These are phyloP conservation scores for Tricholoma terreum DNA, from an alignment of 768 basidiomycete genomes.

Conservation along the genomic window DNA sequence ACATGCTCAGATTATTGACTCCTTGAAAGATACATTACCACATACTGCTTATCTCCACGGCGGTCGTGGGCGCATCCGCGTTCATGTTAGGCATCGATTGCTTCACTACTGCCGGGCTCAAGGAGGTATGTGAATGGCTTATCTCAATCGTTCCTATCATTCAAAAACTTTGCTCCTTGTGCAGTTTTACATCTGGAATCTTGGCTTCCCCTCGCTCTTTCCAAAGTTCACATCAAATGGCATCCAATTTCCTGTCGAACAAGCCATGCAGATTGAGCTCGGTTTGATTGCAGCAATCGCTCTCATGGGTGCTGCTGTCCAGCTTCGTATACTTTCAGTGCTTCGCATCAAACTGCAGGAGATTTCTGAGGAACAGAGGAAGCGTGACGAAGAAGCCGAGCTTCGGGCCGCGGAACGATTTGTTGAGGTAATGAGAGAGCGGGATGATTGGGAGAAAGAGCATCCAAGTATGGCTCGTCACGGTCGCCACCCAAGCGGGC, in stretches of 20 bases:
- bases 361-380: slow-evolving; percentile 70
- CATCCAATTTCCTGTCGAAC: slow-evolving; percentile 79
- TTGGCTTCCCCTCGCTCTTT: slow-evolving; percentile 81
- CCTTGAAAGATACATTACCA: slow-evolving; percentile 70
- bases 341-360: slow-evolving; percentile 78
- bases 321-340: slow-evolving; percentile 79
- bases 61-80: slow-evolving; percentile 85
- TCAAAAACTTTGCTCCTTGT: slow-evolving; percentile 8
- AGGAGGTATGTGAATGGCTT: slow-evolving; percentile 61
- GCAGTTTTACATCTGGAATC: slow-evolving; percentile 94
- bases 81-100: slow-evolving; percentile 94
- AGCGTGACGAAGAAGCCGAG: slow-evolving; percentile 74
- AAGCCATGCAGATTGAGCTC: slow-evolving; percentile 91
- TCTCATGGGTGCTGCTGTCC: slow-evolving; percentile 86
- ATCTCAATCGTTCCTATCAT: slow-evolving; percentile 12
- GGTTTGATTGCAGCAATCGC: slow-evolving; percentile 83
- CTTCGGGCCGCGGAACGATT: slow-evolving; percentile 69
- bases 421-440: slow-evolving; percentile 61
- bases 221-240: slow-evolving; percentile 66
- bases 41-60: slow-evolving; percentile 80
- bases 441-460: slow-evolving; percentile 83
- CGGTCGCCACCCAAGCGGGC: slow-evolving; percentile 58
- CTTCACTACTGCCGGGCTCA: slow-evolving; percentile 86
- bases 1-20: slow-evolving; percentile 9
- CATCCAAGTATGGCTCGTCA: slow-evolving; percentile 66